Base-by-base conservation (phyloP, 2,329 filamentous ascomycete genomes). In the Juglanconis juglandina region DNA sequence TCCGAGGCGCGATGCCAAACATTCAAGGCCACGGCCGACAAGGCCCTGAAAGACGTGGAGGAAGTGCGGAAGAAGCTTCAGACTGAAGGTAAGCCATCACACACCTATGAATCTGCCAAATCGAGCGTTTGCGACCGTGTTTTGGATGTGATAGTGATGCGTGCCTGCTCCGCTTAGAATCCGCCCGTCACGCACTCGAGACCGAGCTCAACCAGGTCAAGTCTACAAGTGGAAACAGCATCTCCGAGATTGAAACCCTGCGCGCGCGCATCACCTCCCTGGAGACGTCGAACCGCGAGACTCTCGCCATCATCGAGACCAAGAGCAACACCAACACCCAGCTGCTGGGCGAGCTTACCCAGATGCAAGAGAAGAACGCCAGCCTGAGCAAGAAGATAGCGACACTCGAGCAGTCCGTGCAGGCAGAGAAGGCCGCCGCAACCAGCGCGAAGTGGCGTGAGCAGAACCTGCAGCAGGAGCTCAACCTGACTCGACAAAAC, bases 261-360 rank as follows among this genome's bases (percentile, higher is more conserved):
- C 88, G 90, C 68, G 86, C 90, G 61, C 92, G 94, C 67, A 92
- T 99, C 68, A 80, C 88, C 53, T 90, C 91, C 0, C 85, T 99
- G 3, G 93, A 99, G 75, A 87, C 91, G 0, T 95, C 94, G 6
- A 98, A 96, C 71, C 89, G 95, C 63, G 94, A 97, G 65, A 94
- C 92, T 13, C 77, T 98, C 4, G 88, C 90, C 47, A 86, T 97
- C 39, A 87, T 98, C 63, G 94, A 98, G 70, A 89, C 91, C 17
- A 97, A 97, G 75, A 91, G 90, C 58, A 86, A 87, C 9, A 90
- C 92, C 42, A 92, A 97, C 71, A 91, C 96, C 66, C 87, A 87
- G 62, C 82, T 99, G 3, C 87, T 91, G 4, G 88, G 92, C 61
- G 95, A 99, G 68, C 83, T 99, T 24, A 88, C 92, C 46, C 85